Evolutionary conservation across 192 early-diverging fungal genomes (phyloP), one percentile per base, ranked within the genome.

Genomic region (Kickxella alabastrina): DNA sequence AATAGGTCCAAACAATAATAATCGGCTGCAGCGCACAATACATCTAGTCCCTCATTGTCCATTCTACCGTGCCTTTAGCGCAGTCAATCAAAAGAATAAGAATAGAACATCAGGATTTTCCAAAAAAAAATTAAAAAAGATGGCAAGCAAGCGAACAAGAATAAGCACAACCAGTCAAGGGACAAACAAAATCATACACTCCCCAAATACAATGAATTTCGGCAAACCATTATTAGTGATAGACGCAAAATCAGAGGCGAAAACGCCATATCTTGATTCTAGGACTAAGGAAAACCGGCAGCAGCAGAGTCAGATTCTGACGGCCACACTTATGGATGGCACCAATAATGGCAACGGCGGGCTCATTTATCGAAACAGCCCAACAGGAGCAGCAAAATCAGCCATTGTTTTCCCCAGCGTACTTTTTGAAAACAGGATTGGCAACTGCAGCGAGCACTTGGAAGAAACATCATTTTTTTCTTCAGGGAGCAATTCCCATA

Each of bases 391-490:
- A 36, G 35, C 35, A 36, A 36, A 36, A n/a, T n/a, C n/a, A n/a
- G n/a, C n/a, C n/a, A 10, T 7, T 36, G 35, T n/a, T 10, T 36
- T 36, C 35, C 35, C 35, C 13, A 15, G 35, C 15, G 35, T 36
- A 36, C 35, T 41, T 41, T 14, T 10, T 41, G n/a, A 8, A 41
- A 41, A 19, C 40, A 41, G 40, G 40, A 41, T 41, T 41, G 40
- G 10, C 40, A 22, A 14, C 40, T 41, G 35, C 35, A 36, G 35
- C n/a, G n/a, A n/a, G n/a, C n/a, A n/a, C n/a, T n/a, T n/a, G n/a
- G n/a, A n/a, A n/a, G n/a, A n/a, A n/a, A n/a, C n/a, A n/a, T n/a
- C n/a, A n/a, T n/a, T n/a, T n/a, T n/a, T n/a, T n/a, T n/a, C n/a
- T n/a, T n/a, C n/a, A n/a, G n/a, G n/a, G n/a, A n/a, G n/a, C n/a